Conservation (phyloP, 192 early-diverging fungal species). For the Entrophospora sp. region DNA sequence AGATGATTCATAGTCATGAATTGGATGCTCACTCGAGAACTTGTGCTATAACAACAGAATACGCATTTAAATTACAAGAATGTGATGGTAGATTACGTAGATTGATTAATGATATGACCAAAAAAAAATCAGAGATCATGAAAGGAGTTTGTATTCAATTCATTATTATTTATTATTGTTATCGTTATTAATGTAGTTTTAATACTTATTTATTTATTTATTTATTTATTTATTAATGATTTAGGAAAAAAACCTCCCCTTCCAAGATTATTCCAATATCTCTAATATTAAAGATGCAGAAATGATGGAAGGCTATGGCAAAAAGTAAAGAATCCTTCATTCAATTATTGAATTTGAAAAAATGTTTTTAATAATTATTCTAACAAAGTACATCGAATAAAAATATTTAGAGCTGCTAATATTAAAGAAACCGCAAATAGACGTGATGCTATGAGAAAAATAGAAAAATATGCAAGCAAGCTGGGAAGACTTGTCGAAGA, state of each 20-base stretch:
- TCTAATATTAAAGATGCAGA: constrained; percentile 35
- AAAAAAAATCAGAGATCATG: constrained; percentile 33
- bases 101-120: constrained; percentile 38
- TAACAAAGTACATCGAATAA: no score
- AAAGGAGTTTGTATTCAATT: constrained; percentile 30
- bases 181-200: no score
- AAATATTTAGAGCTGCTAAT: background rate
- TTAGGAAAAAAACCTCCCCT: constrained; percentile 31
- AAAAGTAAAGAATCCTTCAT: background rate
- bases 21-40: constrained; percentile 70
- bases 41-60: constrained; percentile 67
- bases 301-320: constrained; percentile 17
- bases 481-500: background rate
- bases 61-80: constrained; percentile 53
- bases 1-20: constrained; percentile 48
- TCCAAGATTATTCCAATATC: constrained; percentile 30
- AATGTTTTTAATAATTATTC: no score
- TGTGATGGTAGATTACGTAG: constrained; percentile 45
- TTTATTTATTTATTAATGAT: constrained; percentile 34
- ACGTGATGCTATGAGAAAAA: background rate
- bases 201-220: no score
- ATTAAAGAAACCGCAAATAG: constrained; percentile 1
- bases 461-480: background rate
- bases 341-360: no score
- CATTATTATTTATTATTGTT: no score